Conservation (phyloP, 2,329 filamentous ascomycete genomes). For the Taxawa tesnikishii region DNA sequence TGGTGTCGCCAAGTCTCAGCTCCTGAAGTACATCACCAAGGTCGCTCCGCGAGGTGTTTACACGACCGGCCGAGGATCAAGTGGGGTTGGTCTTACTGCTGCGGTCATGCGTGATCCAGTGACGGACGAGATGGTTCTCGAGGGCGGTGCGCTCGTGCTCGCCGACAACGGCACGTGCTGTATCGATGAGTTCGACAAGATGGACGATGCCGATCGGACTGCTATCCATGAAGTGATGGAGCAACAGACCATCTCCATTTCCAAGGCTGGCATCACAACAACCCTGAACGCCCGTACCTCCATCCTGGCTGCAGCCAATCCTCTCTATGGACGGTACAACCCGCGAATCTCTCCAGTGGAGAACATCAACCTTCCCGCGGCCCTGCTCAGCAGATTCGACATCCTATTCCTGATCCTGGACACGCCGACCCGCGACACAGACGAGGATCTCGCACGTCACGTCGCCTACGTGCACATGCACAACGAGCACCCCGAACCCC, state of each 20-base stretch:
- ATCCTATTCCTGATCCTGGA: constrained; percentile 94
- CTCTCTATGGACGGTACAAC: constrained; percentile 95
- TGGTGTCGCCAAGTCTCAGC: constrained; percentile 95
- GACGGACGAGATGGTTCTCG: constrained; percentile 59
- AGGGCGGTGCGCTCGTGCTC: constrained; percentile 61
- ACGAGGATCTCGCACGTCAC: constrained; percentile 89
- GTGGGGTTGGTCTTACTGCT: constrained; percentile 64
- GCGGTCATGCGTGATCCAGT: constrained; percentile 66
- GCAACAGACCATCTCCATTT: constrained; percentile 67
- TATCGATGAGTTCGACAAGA: constrained; percentile 72
- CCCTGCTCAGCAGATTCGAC: constrained; percentile 92
- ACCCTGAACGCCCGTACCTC: constrained; percentile 92
- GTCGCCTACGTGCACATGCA: constrained; percentile 97
- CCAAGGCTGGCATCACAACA: constrained; percentile 67
- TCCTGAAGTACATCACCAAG: constrained; percentile 90
- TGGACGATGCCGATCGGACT: constrained; percentile 62
- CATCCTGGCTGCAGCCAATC: constrained; percentile 92
- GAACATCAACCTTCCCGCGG: constrained; percentile 98
- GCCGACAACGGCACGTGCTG: constrained; percentile 67
- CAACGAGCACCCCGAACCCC: constrained; percentile 73
- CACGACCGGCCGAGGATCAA: constrained; percentile 64
- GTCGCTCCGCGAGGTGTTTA: constrained; percentile 84
- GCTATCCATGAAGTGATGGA: constrained; percentile 74
- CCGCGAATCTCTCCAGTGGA: constrained; percentile 93
- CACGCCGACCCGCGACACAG: constrained; percentile 76